phyloP scores from a whole-genome alignment of 2,329 filamentous ascomycete genomes.

The Diaporthe australafricana region DNA sequence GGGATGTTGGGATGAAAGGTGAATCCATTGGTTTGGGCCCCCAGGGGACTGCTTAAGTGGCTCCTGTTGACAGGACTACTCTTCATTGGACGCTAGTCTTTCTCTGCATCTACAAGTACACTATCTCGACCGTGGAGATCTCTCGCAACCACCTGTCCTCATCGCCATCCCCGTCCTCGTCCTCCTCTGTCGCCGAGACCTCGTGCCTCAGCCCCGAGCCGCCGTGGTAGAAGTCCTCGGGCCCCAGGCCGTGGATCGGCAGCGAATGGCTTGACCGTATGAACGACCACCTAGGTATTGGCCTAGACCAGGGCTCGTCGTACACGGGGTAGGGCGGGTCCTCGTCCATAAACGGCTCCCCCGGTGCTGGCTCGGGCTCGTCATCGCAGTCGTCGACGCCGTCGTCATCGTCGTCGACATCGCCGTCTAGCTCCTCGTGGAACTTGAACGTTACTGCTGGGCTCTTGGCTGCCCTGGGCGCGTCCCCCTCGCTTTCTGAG shows the following conservation, averaged over 20 bases:
- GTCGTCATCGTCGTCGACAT: neutral
- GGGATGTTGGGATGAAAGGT: neutral
- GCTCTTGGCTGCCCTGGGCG: neutral
- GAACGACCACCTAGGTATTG: constrained; percentile 28
- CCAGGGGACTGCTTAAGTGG: neutral
- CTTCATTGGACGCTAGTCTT: neutral
- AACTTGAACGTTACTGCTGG: constrained; percentile 1
- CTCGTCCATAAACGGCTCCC: constrained; percentile 5
- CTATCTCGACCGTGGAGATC: neutral
- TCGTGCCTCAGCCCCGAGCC: constrained; percentile 22
- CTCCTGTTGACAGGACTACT: too few species aligned
- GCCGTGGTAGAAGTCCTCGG: constrained; percentile 28
- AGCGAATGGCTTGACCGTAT: constrained; percentile 34
- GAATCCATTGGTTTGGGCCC: neutral
- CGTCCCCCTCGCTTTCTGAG: neutral
- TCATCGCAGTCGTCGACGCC: neutral
- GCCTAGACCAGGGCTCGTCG: constrained; percentile 3
- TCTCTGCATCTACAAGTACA: constrained; percentile 6
- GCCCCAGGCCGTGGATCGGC: constrained; percentile 16
- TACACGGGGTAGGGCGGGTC: neutral
- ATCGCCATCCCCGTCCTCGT: neutral
- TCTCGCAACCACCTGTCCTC: neutral
- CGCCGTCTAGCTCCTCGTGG: constrained; percentile 19
- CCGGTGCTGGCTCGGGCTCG: neutral
- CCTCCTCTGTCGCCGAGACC: neutral